These are phyloP conservation scores for Russula sp. DNA, from an alignment of 768 basidiomycete genomes.

Conservation along the genomic window DNA sequence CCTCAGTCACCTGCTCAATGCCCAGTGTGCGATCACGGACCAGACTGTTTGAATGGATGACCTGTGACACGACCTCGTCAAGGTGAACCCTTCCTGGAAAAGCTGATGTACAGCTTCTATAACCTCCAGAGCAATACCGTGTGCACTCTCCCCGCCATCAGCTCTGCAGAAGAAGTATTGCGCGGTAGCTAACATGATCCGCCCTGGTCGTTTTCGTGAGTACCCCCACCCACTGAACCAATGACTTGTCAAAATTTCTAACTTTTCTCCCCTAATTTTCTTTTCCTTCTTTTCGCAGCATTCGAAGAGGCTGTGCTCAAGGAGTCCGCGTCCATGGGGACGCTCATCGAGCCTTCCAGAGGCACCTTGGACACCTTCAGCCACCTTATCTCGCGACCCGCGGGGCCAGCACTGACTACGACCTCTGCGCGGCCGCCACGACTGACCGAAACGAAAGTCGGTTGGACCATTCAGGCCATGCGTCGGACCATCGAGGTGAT, in stretches of 20 bases:
- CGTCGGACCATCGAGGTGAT: conserved; percentile 61
- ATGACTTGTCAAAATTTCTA: not conserved
- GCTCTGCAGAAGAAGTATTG: conserved; percentile 64
- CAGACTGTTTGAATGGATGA: not conserved
- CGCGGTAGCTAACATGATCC: conserved; percentile 56
- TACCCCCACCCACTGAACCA: conserved; percentile 12
- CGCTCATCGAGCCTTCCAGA: conserved; percentile 75
- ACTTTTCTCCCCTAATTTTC: not conserved
- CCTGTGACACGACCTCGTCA: conserved; percentile 9
- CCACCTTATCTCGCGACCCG: conserved; percentile 54
- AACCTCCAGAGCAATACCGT: conserved; percentile 62
- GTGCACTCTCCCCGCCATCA: conserved; percentile 60
- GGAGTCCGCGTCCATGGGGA: conserved; percentile 80
- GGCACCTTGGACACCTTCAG: conserved; percentile 67
- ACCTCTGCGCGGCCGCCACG: conserved; percentile 20
- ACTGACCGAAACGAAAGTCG: conserved; percentile 38
- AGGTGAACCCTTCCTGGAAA: conserved; percentile 57
- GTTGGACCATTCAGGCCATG: conserved; percentile 43
- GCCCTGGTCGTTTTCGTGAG: conserved; percentile 68
- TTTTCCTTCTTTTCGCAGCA: conserved; percentile 41
- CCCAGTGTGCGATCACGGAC: conserved; percentile 8
- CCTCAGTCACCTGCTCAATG: conserved; percentile 21
- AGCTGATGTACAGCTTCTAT: conserved; percentile 65
- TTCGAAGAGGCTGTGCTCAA: conserved; percentile 72
- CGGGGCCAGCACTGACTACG: conserved; percentile 45